These are phyloP conservation scores for Chrysanthemum makinoi DNA, from an alignment of 129 eudicot species.

Conservation along the genomic window DNA sequence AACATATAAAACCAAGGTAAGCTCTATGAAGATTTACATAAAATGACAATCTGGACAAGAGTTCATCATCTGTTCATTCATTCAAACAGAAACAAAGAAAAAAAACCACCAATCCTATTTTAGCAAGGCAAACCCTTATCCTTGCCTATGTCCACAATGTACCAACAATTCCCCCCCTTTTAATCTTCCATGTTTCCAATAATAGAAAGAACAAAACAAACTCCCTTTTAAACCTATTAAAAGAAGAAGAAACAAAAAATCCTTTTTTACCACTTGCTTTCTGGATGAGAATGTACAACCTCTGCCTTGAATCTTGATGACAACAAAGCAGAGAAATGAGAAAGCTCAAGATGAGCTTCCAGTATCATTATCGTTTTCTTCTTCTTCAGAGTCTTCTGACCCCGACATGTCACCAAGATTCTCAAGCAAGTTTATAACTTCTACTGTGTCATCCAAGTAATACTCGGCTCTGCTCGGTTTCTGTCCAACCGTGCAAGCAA, in stretches of 20 bases:
- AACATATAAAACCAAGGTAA: conserved; percentile 3
- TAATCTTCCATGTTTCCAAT: conserved; percentile 35
- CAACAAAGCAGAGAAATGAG: conserved; percentile 21
- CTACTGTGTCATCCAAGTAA: conserved; percentile 62
- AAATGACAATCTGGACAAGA: conserved; percentile 9
- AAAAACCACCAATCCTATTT: conserved; percentile 16
- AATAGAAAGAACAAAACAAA: conserved; percentile 31
- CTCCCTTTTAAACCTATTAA: conserved; percentile 29
- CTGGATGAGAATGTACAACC: conserved; percentile 40
- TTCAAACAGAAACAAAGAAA: conserved; percentile 20
- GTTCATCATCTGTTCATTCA: conserved; percentile 27
- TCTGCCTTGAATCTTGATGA: conserved; percentile 23
- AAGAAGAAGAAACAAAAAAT: conserved; percentile 6
- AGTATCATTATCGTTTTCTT: conserved; percentile 9
- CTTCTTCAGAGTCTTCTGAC: conserved; percentile 29
- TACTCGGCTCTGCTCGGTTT: conserved; percentile 64
- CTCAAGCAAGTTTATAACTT: conserved; percentile 56
- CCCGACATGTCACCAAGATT: conserved; percentile 49
- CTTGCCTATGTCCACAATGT: conserved; percentile 21
- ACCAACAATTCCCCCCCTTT: conserved; percentile 20
- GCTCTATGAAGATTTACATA: conserved; percentile 32
- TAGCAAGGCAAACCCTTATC: neutral
- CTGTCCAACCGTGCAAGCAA: conserved; percentile 65
- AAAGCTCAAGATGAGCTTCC: conserved; percentile 30
- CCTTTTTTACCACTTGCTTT: conserved; percentile 28